phyloP scores from a whole-genome alignment of 2,329 filamentous ascomycete species.

The Diaporthe sp. region DNA sequence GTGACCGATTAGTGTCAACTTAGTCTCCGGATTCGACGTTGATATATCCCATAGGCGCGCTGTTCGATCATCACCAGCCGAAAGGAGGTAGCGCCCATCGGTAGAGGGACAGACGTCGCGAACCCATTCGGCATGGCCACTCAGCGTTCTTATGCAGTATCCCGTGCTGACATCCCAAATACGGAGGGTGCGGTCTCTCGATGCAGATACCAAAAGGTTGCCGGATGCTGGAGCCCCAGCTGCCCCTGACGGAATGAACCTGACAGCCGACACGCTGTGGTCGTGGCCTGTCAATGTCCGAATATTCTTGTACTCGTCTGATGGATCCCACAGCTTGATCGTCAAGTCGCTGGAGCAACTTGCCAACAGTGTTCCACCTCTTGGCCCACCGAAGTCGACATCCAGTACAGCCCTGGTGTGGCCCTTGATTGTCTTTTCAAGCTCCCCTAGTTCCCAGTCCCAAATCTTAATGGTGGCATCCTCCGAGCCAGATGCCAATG shows the following conservation, averaged over 20 bases:
- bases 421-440: slow-evolving; percentile 91
- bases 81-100: slow-evolving; percentile 87
- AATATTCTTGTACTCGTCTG: slow-evolving; percentile 95
- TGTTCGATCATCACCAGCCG: slow-evolving; percentile 86
- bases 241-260: slow-evolving; percentile 88
- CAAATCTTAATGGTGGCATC: slow-evolving; percentile 97
- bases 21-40: slow-evolving; percentile 76
- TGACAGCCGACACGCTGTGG: slow-evolving; percentile 89
- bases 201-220: slow-evolving; percentile 89
- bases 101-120: slow-evolving; percentile 85
- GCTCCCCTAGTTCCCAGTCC: slow-evolving; percentile 95
- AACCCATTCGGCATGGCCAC: slow-evolving; percentile 92
- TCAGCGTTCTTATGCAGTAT: slow-evolving; percentile 91
- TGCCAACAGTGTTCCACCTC: slow-evolving; percentile 81
- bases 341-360: slow-evolving; percentile 91
- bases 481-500: slow-evolving; percentile 89
- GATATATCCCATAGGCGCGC: slow-evolving; percentile 88
- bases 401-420: slow-evolving; percentile 92
- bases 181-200: slow-evolving; percentile 84
- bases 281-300: slow-evolving; percentile 92
- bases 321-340: slow-evolving; percentile 95
- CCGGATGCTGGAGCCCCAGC: slow-evolving; percentile 83
- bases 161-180: slow-evolving; percentile 96
- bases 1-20: slow-evolving; percentile 85
- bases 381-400: slow-evolving; percentile 89